A percentile compares a stretch with the other conserved stretches of the same genome.
Evolutionary conservation across 441 rosid species (phyloP).

Genomic region (Oxalis stricta): DNA sequence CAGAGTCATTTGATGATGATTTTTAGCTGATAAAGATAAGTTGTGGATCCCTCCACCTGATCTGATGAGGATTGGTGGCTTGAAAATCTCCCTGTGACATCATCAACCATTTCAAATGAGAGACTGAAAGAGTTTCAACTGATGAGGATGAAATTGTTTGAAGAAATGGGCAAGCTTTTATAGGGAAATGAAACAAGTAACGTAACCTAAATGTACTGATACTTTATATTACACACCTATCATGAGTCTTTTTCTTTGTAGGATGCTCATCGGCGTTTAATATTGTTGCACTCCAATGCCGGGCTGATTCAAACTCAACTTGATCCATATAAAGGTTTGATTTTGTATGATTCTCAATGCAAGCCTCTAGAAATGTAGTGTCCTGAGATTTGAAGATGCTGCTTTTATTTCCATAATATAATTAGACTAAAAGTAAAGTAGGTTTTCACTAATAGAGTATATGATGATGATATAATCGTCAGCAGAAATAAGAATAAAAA

Average conservation of each 20-base stretch:
- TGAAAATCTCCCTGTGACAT: slow-evolving; percentile 45
- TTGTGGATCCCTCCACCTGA: slow-evolving; percentile 85
- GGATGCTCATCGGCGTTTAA: slow-evolving; percentile 39
- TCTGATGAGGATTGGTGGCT: slow-evolving; percentile 67
- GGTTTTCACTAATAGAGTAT: too few relatives aligned
- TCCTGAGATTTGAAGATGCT: slow-evolving; percentile 45
- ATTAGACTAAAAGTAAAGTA: too few relatives aligned
- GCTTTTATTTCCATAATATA: too few relatives aligned
- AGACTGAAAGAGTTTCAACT: background rate
- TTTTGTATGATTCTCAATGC: slow-evolving; percentile 93
- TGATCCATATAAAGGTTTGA: slow-evolving; percentile 89
- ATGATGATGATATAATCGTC: too few relatives aligned
- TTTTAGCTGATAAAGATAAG: slow-evolving; percentile 66
- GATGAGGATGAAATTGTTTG: background rate
- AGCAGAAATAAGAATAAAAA: too few relatives aligned
- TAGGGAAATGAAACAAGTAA: background rate
- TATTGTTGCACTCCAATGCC: slow-evolving; percentile 58
- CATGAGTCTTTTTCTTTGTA: slow-evolving; percentile 19
- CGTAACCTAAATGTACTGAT: background rate
- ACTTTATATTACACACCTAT: slow-evolving; percentile 27
- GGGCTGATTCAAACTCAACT: slow-evolving; percentile 96
- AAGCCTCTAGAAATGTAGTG: slow-evolving; percentile 77
- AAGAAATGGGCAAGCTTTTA: background rate
- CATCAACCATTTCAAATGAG: background rate
- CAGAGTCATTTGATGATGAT: slow-evolving; percentile 30